Evolutionary conservation across 352 stramenopile species (phyloP).

Genomic region (Peronospora destructor): DNA sequence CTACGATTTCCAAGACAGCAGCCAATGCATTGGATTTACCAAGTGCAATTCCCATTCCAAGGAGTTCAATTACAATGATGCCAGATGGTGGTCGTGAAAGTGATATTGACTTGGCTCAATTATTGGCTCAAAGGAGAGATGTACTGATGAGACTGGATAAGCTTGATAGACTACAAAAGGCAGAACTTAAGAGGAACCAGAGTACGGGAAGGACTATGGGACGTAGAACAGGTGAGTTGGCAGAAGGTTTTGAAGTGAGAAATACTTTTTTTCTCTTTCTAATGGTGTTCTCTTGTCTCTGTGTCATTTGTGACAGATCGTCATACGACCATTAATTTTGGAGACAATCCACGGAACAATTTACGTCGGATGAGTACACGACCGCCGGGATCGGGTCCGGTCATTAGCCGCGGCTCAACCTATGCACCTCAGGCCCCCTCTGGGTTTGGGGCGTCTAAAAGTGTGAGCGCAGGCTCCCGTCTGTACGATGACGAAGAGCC

Average conservation of each 20-base stretch:
- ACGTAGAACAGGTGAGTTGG: slow-evolving; percentile 41
- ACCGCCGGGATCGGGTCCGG: slow-evolving; percentile 31
- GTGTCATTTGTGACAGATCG: slow-evolving; percentile 14
- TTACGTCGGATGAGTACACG: slow-evolving; percentile 51
- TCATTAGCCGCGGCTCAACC: slow-evolving; percentile 38
- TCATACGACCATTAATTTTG: slow-evolving; percentile 34
- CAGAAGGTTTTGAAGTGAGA: background rate
- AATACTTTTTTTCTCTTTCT: background rate
- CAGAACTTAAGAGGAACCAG: slow-evolving; percentile 43
- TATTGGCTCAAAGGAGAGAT: slow-evolving; percentile 68
- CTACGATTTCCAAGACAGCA: slow-evolving; percentile 60
- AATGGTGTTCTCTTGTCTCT: background rate
- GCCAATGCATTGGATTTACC: slow-evolving; percentile 79
- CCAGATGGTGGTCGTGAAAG: slow-evolving; percentile 49
- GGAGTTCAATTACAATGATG: slow-evolving; percentile 29
- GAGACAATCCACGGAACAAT: slow-evolving; percentile 32
- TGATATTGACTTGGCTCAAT: slow-evolving; percentile 69
- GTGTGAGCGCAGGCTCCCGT: slow-evolving; percentile 48
- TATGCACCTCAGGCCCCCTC: slow-evolving; percentile 44
- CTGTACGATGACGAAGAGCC: slow-evolving; percentile 65
- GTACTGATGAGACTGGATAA: slow-evolving; percentile 65
- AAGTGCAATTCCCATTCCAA: slow-evolving; percentile 40
- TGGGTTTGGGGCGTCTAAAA: slow-evolving; percentile 57
- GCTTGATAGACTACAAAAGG: slow-evolving; percentile 34
- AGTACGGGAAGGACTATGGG: slow-evolving; percentile 17